Conservation (phyloP, 2,329 filamentous ascomycete species). For the Truncatella angustata region DNA sequence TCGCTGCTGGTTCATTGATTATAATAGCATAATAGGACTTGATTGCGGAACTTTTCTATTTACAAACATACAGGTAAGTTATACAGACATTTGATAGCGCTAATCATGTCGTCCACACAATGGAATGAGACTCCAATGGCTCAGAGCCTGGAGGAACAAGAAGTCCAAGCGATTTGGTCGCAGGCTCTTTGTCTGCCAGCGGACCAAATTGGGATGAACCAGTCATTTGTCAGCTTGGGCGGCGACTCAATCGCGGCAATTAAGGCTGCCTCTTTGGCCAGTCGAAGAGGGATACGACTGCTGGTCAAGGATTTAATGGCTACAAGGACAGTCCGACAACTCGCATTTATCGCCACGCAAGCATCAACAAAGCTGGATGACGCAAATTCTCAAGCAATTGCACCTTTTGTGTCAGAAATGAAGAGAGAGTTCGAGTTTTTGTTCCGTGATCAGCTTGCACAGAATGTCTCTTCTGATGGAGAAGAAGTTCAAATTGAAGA, state of each 20-base stretch:
- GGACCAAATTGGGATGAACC: not conserved
- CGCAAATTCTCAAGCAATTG: no score
- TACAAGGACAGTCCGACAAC: constrained; percentile 4
- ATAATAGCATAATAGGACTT: no score
- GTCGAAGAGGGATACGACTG: not conserved
- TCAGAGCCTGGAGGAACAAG: not conserved
- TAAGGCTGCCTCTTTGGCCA: not conserved
- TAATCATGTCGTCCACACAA: not conserved
- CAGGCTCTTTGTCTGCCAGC: not conserved
- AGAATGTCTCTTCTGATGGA: not conserved
- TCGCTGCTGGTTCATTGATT: no score
- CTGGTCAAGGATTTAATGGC: constrained; percentile 9
- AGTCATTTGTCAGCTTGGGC: constrained; percentile 8
- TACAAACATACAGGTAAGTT: not conserved
- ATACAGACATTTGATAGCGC: not conserved
- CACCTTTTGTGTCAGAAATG: not conserved
- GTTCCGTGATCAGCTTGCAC: not conserved
- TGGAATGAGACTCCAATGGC: no score
- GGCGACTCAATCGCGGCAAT: constrained; percentile 13
- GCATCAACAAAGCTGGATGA: not conserved
- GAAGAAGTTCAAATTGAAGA: constrained; percentile 1
- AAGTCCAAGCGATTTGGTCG: constrained; percentile 8
- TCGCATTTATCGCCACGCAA: not conserved
- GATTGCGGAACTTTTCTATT: no score
- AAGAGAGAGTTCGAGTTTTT: not conserved